These are phyloP conservation scores for Rhodamnia rubescens DNA, from an alignment of 345 rosid species.

Conservation along the genomic window DNA sequence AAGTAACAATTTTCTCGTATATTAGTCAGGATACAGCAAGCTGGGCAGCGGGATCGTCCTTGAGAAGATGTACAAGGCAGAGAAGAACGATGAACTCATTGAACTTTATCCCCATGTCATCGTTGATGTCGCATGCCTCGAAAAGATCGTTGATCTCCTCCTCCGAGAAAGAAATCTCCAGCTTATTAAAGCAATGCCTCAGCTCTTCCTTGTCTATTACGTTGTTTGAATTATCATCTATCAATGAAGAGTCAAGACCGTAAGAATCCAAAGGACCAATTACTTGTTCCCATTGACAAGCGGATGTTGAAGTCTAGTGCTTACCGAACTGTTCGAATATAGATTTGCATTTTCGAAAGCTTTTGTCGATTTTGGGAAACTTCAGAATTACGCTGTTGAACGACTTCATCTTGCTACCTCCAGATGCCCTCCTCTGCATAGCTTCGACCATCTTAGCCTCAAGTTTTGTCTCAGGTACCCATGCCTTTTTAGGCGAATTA, in stretches of 20 bases:
- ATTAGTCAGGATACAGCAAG: conserved; percentile 37
- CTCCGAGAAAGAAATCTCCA: conserved; percentile 59
- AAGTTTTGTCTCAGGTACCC: conserved; percentile 66
- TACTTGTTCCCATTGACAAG: neutral
- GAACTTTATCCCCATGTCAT: conserved; percentile 72
- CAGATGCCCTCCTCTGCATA: conserved; percentile 50
- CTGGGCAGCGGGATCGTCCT: conserved; percentile 49
- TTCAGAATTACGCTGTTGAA: conserved; percentile 80
- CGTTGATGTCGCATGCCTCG: conserved; percentile 69
- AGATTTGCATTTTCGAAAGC: conserved; percentile 72
- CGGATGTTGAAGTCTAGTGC: neutral
- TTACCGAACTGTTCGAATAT: conserved; percentile 80
- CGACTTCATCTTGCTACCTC: conserved; percentile 60
- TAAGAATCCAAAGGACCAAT: neutral
- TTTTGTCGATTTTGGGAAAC: conserved; percentile 80
- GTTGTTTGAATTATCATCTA: conserved; percentile 83
- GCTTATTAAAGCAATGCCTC: conserved; percentile 55
- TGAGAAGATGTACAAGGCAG: conserved; percentile 82
- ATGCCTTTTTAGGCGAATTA: conserved; percentile 19
- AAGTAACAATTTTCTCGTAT: neutral
- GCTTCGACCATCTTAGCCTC: conserved; percentile 84
- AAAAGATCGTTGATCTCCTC: conserved; percentile 80
- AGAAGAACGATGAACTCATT: conserved; percentile 89
- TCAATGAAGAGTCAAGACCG: neutral
- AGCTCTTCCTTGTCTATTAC: conserved; percentile 75